These are phyloP conservation scores for Mycosphaerella sp. DNA, from an alignment of 2,329 filamentous ascomycete genomes.

Conservation along the genomic window DNA sequence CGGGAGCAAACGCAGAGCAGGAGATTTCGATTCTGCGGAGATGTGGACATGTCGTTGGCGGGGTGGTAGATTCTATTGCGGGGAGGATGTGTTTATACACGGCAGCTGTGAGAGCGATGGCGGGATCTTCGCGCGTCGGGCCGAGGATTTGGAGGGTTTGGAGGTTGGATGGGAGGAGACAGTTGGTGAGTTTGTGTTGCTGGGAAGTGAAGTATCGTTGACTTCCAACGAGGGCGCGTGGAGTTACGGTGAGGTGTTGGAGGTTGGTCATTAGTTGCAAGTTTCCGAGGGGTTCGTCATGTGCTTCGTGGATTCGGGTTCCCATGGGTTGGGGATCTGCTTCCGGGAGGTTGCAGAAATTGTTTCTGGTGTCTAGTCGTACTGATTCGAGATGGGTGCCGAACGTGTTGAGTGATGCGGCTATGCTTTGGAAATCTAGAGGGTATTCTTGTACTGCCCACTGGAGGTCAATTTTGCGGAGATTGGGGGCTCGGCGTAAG, in stretches of 20 bases:
- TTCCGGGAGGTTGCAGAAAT: constrained; percentile 2
- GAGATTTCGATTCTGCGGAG: background rate
- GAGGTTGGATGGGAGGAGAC: background rate
- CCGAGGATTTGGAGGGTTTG: constrained; percentile 1
- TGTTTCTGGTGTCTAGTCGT: constrained; percentile 8
- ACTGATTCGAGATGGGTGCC: constrained; percentile 5
- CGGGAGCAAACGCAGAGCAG: background rate
- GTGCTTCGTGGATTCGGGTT: constrained; percentile 3
- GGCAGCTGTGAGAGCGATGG: background rate
- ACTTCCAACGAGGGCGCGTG: constrained; percentile 7
- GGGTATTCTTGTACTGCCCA: constrained; percentile 8
- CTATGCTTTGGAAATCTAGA: constrained; percentile 7
- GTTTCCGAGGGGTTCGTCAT: constrained; percentile 2
- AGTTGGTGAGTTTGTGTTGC: background rate
- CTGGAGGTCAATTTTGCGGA: constrained; percentile 4
- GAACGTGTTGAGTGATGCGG: constrained; percentile 6
- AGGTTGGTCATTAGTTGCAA: constrained; percentile 2
- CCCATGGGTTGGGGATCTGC: background rate
- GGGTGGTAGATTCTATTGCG: background rate
- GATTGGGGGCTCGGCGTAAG: constrained; percentile 8
- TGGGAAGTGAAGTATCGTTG: background rate
- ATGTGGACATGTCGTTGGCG: background rate
- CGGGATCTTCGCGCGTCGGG: constrained; percentile 5
- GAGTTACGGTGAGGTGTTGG: constrained; percentile 1
- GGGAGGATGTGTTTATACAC: background rate